A percentile compares a stretch with the other conserved stretches of the same genome.
Evolutionary conservation across 495 filamentous ascomycete species (phyloP).

Genomic region (Daldinia vernicosa): DNA sequence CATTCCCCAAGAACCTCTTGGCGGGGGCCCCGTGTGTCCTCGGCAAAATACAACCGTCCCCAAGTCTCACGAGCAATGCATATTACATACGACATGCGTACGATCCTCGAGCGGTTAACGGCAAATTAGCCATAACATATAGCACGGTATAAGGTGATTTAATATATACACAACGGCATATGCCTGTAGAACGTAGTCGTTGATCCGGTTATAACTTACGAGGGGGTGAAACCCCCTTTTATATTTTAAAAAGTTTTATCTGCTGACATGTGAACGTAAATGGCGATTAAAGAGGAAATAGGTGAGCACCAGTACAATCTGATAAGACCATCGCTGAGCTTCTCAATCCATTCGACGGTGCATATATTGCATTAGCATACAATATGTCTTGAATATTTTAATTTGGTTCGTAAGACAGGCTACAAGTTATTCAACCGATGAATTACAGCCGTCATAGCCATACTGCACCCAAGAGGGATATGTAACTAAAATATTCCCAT

Average conservation of each 20-base stretch:
- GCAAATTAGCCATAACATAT: slow-evolving; percentile 6
- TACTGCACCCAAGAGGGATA: background rate
- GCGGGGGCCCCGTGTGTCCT: slow-evolving; percentile 30
- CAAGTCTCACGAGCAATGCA: slow-evolving; percentile 22
- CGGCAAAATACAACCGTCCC: slow-evolving; percentile 38
- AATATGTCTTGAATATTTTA: background rate
- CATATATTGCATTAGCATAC: background rate
- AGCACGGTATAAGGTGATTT: background rate
- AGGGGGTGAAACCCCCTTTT: slow-evolving; percentile 1
- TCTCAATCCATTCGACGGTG: too few relatives aligned
- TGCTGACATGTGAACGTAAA: too few relatives aligned
- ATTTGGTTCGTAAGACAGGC: background rate
- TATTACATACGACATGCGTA: slow-evolving; percentile 22
- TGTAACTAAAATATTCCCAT: background rate
- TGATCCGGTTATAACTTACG: slow-evolving; percentile 13
- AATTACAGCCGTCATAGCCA: background rate
- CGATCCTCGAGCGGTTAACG: slow-evolving; percentile 5
- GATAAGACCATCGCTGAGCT: too few relatives aligned
- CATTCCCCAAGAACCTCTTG: slow-evolving; percentile 9
- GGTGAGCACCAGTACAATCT: too few relatives aligned
- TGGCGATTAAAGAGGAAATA: background rate
- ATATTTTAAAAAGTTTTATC: too few relatives aligned
- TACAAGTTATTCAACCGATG: too few relatives aligned
- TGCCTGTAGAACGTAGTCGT: background rate
- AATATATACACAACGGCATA: slow-evolving; percentile 9